Evolutionary conservation across 176 grass and related monocot species (phyloP), one percentile per base, ranked within the genome.

Genomic region (Raddia guianensis): DNA sequence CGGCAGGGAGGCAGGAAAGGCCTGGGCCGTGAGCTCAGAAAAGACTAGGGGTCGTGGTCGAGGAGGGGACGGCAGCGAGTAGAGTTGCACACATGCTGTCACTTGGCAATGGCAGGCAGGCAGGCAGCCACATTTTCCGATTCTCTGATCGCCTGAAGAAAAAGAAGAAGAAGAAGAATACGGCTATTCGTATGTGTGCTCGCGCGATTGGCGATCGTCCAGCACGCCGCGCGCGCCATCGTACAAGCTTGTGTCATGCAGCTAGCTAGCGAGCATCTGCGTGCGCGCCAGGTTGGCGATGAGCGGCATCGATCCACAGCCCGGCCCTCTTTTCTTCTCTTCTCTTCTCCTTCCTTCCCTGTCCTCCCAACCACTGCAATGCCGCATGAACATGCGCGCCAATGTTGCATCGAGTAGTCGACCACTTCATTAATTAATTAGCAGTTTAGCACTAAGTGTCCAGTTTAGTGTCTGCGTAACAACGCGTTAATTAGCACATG

Each of bases 401-500:
- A 7, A 56, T 8, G 5, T 0, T 15, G 13, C 3, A 7, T 59
- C 56, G 18, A 32, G 37, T 40, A 40, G 4, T 40, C 37, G 4
- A 5, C 37, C 58, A 2, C 58, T 32, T 61, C 20, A 20, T 12
- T 32, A 5, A 20, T 12, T 32, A 5, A 27, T 27, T 27, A 27
- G 27, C 27, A 27, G 27, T 27, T 27, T 27, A 27, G 5, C 57
- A 27, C 20, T 12, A 12, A 32, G 37, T 61, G 20, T 33, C 10
- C 6, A 13, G 21, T 12, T 49, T 33, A 33, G 58, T 5, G 11
- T 60, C 47, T 6, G 6, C 56, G 18, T 7, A 48, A 55, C 74
- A 76, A 8, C 74, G 16, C 74, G 49, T 77, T 62, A 15, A 63
- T 77, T 62, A 15, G 44, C 44, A 35, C 61, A 7, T 13, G 13